A percentile compares a stretch with the other conserved stretches of the same genome.
Conservation (phyloP, 2,329 filamentous ascomycete species). For the Ceratocystis lukuohia region DNA sequence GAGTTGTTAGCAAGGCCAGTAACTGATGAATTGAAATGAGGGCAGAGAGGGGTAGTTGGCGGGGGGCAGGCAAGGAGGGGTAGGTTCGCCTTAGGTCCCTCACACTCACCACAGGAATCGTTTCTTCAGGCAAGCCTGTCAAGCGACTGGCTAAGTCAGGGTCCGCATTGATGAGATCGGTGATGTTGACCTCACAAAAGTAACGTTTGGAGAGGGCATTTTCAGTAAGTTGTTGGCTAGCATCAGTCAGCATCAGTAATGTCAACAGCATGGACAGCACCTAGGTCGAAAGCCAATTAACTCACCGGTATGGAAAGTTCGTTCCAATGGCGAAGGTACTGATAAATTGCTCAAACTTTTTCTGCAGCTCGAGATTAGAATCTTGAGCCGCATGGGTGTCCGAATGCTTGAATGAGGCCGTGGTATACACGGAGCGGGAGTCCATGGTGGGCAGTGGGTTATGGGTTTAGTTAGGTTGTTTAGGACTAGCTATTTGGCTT, state of each 20-base stretch:
- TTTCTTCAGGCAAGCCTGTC: constrained; percentile 77
- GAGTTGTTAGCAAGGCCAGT: background rate
- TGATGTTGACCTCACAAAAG: constrained; percentile 92
- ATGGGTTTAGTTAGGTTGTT: too few species aligned
- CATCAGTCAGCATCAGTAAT: background rate
- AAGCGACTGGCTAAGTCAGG: constrained; percentile 87
- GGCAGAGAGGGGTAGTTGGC: background rate
- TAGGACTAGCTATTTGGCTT: background rate
- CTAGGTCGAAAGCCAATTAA: background rate
- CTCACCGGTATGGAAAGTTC: constrained; percentile 17
- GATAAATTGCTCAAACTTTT: constrained; percentile 69
- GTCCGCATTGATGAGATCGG: constrained; percentile 89
- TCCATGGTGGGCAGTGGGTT: constrained; percentile 11
- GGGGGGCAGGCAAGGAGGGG: background rate
- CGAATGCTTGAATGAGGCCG: constrained; percentile 29
- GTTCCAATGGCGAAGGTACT: constrained; percentile 13
- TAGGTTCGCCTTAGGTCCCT: constrained; percentile 13
- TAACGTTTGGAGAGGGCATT: constrained; percentile 91
- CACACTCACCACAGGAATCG: constrained; percentile 57
- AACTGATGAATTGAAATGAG: background rate
- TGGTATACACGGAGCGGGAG: constrained; percentile 17
- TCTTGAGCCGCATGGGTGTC: constrained; percentile 54
- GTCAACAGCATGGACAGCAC: background rate
- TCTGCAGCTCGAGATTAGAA: constrained; percentile 57
- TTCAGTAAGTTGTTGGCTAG: constrained; percentile 83